phyloP scores from a whole-genome alignment of 208 protist species.

The Crithidia expoeki region DNA sequence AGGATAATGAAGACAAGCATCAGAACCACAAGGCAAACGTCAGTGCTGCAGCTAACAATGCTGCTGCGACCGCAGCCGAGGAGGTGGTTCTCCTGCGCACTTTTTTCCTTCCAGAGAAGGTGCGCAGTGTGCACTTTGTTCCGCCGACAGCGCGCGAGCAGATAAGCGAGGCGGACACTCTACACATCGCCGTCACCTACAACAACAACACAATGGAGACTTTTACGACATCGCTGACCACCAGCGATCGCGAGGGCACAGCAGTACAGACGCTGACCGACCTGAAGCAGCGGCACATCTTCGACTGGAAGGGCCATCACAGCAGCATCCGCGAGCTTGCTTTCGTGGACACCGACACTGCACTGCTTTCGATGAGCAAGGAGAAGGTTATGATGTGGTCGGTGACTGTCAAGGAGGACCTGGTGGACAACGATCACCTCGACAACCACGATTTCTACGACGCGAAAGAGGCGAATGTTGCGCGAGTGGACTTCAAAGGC shows the following conservation, averaged over 20 bases:
- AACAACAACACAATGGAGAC: conserved; percentile 84
- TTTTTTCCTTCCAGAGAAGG: conserved; percentile 82
- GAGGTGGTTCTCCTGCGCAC: conserved; percentile 75
- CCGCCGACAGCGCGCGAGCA: conserved; percentile 43
- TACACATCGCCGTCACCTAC: conserved; percentile 88
- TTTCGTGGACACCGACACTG: conserved; percentile 85
- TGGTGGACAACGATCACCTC: conserved; percentile 43
- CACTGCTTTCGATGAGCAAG: conserved; percentile 78
- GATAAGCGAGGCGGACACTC: conserved; percentile 33
- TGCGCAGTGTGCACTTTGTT: conserved; percentile 82
- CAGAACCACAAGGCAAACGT: not conserved
- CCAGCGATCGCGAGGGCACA: conserved; percentile 56
- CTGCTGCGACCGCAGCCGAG: conserved; percentile 56
- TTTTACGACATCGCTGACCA: conserved; percentile 72
- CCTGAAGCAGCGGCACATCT: conserved; percentile 56
- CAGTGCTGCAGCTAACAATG: not conserved
- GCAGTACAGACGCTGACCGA: conserved; percentile 71
- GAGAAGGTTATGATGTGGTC: conserved; percentile 87
- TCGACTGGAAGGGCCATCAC: conserved; percentile 73
- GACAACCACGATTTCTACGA: conserved; percentile 77
- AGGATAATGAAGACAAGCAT: conserved; percentile 7
- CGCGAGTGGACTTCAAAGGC: conserved; percentile 54
- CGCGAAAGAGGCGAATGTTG: conserved; percentile 71
- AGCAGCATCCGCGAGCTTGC: conserved; percentile 69
- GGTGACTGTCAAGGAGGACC: conserved; percentile 47